These are phyloP conservation scores for Mimosa pudica DNA, from an alignment of 306 rosid species.

Conservation along the genomic window DNA sequence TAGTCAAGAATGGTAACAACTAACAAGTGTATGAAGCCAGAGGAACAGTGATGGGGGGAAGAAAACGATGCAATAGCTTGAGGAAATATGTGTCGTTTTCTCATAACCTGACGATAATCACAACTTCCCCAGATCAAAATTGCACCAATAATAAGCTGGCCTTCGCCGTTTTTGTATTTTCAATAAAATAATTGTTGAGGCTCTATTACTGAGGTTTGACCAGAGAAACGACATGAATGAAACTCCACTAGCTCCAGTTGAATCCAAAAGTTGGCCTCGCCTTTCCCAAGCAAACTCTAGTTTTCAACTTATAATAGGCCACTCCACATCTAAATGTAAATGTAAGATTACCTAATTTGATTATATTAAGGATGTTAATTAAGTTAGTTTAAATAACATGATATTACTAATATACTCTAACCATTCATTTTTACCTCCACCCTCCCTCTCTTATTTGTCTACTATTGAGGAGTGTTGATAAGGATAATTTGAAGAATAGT, in stretches of 20 bases:
- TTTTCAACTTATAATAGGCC: background rate
- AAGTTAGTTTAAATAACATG: too few species aligned
- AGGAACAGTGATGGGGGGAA: background rate
- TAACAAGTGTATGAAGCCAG: conserved; percentile 14
- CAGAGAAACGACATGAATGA: conserved; percentile 1
- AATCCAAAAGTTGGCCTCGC: background rate
- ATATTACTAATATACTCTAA: too few species aligned
- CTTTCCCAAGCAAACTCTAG: background rate
- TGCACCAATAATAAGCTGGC: background rate
- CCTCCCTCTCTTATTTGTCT: too few species aligned
- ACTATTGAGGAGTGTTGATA: too few species aligned
- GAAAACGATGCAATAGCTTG: conserved; percentile 26
- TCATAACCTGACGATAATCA: conserved; percentile 2
- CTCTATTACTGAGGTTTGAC: background rate
- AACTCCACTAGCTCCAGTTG: background rate
- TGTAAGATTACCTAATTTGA: too few species aligned
- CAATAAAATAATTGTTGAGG: background rate
- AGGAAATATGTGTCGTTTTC: conserved; percentile 27
- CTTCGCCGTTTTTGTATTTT: background rate
- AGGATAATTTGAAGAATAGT: too few species aligned
- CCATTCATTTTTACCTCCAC: too few species aligned
- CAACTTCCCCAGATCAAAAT: background rate
- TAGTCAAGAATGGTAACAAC: background rate
- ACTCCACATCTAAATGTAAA: too few species aligned
- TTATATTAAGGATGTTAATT: too few species aligned